Base-by-base conservation (phyloP, 2,329 filamentous ascomycete genomes). In the Fusarium domesticum region DNA sequence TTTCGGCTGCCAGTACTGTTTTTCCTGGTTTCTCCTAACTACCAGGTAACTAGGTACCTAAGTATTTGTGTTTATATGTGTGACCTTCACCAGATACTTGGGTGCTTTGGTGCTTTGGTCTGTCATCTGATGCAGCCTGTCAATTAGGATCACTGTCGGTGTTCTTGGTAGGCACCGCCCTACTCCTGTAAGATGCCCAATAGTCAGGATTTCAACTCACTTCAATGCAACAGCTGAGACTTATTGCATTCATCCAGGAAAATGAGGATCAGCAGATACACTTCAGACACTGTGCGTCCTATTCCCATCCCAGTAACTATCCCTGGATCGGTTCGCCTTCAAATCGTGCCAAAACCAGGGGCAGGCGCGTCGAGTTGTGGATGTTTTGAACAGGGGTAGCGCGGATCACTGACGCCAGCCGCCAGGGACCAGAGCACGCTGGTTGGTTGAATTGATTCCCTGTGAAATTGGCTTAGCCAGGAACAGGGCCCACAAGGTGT, bases 391-490 rank as follows among this genome's bases (percentile, higher is more conserved):
- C 39, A 37, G 41, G 45, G 37, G 37, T 42, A 39, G 47, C 51
- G 48, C 49, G 36, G 38, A 30, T 46, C 46, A 48, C 44, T 43
- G 41, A 47, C 48, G 37, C 54, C 51, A 48, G 38, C 32, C 41
- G 41, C 38, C 59, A 63, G 60, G 60, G 50, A 62, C 60, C 19
- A 11, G 11, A 15, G 18, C 19, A 18, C 7, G 36, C 12, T 47
- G 30, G 62, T 62, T 62, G 60, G 60, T 10, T 34, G 6, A 8
- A 4, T 2, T 1, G 2, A 7, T n/a, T n/a, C 34, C 34, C 48
- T 31, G 39, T 37, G 42, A 50, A 48, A 51, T 43, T 56, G 25
- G 23, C 32, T 47, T 57, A 59, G 51, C 53, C 60, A 62, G 59
- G 58, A 60, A 60, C 60, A 48, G 50, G 45, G 45, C 23, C 23